A percentile compares a stretch with the other conserved stretches of the same genome.
Evolutionary conservation across 768 basidiomycete genomes (phyloP).

Genomic region (Panus rudis): DNA sequence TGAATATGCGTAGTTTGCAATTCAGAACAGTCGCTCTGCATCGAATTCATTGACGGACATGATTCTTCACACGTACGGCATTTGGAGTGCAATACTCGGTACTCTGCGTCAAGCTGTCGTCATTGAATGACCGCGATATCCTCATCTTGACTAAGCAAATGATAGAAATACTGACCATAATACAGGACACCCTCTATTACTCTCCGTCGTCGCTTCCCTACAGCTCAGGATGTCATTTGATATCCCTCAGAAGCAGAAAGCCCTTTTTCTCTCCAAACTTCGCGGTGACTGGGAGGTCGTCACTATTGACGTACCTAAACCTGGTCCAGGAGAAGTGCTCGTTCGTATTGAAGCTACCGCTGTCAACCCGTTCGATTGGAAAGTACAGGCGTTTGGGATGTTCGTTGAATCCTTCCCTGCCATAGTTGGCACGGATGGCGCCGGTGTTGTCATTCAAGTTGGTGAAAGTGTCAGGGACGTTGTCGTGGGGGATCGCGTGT

Average conservation of each 20-base stretch:
- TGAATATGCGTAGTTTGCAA: too few relatives aligned
- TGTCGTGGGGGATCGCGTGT: constrained; percentile 36
- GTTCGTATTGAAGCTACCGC: constrained; percentile 22
- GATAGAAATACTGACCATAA: too few relatives aligned
- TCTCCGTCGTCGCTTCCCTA: too few relatives aligned
- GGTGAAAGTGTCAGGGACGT: constrained; percentile 30
- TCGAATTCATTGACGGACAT: too few relatives aligned
- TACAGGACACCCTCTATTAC: too few relatives aligned
- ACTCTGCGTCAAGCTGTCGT: too few relatives aligned
- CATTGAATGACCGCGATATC: too few relatives aligned
- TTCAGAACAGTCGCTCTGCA: too few relatives aligned
- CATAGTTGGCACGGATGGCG: constrained; percentile 13
- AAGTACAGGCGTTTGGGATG: constrained; percentile 24
- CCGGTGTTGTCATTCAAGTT: constrained; percentile 32
- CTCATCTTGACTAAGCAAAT: too few relatives aligned
- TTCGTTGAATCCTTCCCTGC: constrained; percentile 29
- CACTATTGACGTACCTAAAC: constrained; percentile 6
- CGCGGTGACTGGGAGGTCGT: constrained; percentile 5
- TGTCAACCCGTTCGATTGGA: constrained; percentile 31
- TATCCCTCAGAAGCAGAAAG: constrained; percentile 11
- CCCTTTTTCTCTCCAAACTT: constrained; percentile 8
- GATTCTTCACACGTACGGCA: too few relatives aligned
- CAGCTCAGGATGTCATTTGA: too few relatives aligned
- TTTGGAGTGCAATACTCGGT: too few relatives aligned
- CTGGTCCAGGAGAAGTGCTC: constrained; percentile 19